phyloP scores from a whole-genome alignment of 805 yeast species.

The Dipodascus geniculatus region DNA sequence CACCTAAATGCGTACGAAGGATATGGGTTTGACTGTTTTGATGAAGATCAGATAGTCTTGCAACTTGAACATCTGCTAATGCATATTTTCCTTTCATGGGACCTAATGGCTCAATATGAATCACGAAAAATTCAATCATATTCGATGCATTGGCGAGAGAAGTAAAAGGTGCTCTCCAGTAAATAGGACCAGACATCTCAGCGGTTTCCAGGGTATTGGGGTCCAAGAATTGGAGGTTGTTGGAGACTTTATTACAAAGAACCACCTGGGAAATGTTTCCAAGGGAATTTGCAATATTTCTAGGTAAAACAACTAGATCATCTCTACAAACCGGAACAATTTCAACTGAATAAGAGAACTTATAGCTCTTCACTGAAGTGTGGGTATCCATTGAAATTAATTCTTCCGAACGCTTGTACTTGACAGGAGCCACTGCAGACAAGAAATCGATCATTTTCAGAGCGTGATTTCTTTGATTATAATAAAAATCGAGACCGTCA shows the following conservation, averaged over 20 bases:
- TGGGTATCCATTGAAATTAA: conserved; percentile 83
- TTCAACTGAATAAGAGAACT: conserved; percentile 82
- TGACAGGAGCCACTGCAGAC: conserved; percentile 68
- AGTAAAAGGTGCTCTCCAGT: conserved; percentile 71
- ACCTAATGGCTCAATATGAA: conserved; percentile 89
- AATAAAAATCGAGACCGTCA: conserved; percentile 89
- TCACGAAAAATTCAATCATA: conserved; percentile 68
- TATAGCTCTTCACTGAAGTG: conserved; percentile 75
- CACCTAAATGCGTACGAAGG: conserved; percentile 82
- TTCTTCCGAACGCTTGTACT: conserved; percentile 74
- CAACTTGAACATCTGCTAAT: conserved; percentile 74
- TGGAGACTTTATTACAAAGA: conserved; percentile 69
- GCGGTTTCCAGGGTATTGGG: conserved; percentile 66
- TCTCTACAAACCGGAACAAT: conserved; percentile 91
- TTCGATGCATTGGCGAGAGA: conserved; percentile 54
- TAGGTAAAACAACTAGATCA: conserved; percentile 79
- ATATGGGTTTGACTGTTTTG: conserved; percentile 64
- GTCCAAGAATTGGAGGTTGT: conserved; percentile 71
- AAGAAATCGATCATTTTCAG: conserved; percentile 85
- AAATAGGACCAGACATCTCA: conserved; percentile 57
- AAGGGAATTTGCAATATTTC: conserved; percentile 63
- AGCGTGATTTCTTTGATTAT: conserved; percentile 80
- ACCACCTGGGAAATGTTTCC: conserved; percentile 76
- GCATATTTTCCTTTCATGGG: conserved; percentile 64
- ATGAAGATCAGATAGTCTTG: conserved; percentile 74